These are phyloP conservation scores for Camellia oleifera DNA, from an alignment of 179 eudicot genomes.

Conservation along the genomic window DNA sequence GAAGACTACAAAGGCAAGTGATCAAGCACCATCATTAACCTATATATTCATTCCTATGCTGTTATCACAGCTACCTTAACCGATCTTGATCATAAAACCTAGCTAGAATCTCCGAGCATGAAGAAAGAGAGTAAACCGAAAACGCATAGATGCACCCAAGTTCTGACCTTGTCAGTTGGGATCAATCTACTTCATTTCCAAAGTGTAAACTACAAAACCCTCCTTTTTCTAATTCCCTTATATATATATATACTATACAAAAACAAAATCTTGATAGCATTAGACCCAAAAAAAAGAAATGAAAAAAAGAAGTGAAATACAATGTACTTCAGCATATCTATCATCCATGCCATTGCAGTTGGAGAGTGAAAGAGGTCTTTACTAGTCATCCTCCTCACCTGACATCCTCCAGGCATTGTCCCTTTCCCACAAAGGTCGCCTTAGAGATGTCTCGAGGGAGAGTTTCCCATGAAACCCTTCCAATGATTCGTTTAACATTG, in stretches of 20 bases:
- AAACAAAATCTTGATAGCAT: neutral
- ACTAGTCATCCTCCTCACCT: constrained; percentile 7
- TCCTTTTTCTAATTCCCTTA: neutral
- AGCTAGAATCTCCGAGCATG: too few species aligned
- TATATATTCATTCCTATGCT: too few species aligned
- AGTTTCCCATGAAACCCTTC: constrained; percentile 42
- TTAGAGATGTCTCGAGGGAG: constrained; percentile 21
- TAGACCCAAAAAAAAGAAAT: neutral
- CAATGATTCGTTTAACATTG: constrained; percentile 28
- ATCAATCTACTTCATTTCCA: neutral
- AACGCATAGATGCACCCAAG: too few species aligned
- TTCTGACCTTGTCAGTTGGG: too few species aligned
- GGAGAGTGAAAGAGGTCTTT: neutral
- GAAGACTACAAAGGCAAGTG: too few species aligned
- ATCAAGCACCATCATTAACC: too few species aligned
- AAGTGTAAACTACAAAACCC: neutral
- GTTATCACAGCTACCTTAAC: too few species aligned
- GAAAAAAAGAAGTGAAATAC: neutral
- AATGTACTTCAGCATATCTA: neutral
- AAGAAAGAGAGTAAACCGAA: too few species aligned
- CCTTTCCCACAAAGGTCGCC: constrained; percentile 28
- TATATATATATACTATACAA: neutral
- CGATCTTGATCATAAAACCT: too few species aligned
- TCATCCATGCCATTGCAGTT: neutral
- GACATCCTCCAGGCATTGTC: constrained; percentile 17